These are phyloP conservation scores for Ceratocystis alfenasii DNA, from an alignment of 2,329 filamentous ascomycete genomes.

Conservation along the genomic window DNA sequence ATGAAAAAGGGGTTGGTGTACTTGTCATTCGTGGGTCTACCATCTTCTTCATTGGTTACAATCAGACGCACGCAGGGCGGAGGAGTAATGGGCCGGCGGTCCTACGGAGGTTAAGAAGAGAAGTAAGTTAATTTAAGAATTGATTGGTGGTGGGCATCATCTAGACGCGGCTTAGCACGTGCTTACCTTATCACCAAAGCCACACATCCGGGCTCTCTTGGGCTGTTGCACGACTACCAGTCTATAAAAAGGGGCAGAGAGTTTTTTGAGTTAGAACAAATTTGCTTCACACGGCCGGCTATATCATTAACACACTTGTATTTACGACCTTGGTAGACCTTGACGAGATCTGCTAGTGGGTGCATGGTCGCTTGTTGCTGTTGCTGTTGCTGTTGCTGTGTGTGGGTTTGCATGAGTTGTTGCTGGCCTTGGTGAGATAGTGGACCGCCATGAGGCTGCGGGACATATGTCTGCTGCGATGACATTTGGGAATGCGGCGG, in stretches of 20 bases:
- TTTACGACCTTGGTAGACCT: constrained; percentile 18
- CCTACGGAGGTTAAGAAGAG: constrained; percentile 39
- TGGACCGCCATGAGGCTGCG: constrained; percentile 11
- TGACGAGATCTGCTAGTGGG: constrained; percentile 16
- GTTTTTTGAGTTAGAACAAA: neutral
- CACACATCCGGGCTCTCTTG: constrained; percentile 89
- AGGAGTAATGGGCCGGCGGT: constrained; percentile 88
- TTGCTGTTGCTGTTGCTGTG: neutral
- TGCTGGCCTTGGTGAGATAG: constrained; percentile 6
- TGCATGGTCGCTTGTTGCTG: neutral
- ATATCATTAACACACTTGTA: constrained; percentile 17
- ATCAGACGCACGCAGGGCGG: constrained; percentile 82
- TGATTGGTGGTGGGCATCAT: neutral
- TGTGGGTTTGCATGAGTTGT: neutral
- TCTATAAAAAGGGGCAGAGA: constrained; percentile 30
- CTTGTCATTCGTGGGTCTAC: constrained; percentile 35
- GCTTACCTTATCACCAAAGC: constrained; percentile 89
- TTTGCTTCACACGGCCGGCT: neutral
- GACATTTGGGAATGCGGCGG: neutral
- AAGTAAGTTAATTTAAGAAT: neutral
- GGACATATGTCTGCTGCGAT: neutral
- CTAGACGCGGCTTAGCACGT: neutral
- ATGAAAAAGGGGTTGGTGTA: neutral
- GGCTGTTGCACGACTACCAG: constrained; percentile 83
- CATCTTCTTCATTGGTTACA: constrained; percentile 60